Evolutionary conservation across 2,329 filamentous ascomycete species (phyloP).

Genomic region (Penicillium frequentans): DNA sequence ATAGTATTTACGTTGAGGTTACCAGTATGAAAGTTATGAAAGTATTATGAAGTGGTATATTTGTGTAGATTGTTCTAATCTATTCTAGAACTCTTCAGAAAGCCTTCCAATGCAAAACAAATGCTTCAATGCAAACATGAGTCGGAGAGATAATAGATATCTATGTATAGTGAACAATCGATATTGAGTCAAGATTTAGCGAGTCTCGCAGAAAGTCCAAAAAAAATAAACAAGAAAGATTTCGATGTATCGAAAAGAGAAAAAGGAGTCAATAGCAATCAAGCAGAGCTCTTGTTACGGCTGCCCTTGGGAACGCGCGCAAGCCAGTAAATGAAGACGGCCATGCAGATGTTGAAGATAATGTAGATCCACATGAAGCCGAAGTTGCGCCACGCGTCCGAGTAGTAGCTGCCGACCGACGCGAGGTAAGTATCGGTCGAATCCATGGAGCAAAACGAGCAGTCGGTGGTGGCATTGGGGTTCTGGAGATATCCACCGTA

Average conservation of each 20-base stretch:
- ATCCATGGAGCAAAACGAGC: slow-evolving; percentile 51
- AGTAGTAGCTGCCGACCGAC: slow-evolving; percentile 43
- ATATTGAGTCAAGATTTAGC: neutral
- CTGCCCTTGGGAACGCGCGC: slow-evolving; percentile 54
- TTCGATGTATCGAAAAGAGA: neutral
- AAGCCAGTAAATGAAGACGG: slow-evolving; percentile 63
- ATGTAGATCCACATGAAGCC: slow-evolving; percentile 70
- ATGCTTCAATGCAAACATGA: neutral
- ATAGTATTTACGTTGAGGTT: too few relatives aligned
- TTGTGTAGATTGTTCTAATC: neutral
- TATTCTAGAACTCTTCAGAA: neutral
- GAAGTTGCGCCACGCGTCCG: slow-evolving; percentile 66
- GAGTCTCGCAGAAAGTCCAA: neutral
- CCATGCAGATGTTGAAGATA: slow-evolving; percentile 61
- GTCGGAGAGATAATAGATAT: neutral
- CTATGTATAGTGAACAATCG: neutral
- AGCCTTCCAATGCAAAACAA: neutral
- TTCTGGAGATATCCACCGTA: slow-evolving; percentile 47
- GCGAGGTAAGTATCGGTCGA: slow-evolving; percentile 51
- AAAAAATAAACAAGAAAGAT: neutral
- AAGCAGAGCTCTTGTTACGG: slow-evolving; percentile 20
- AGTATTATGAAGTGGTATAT: neutral
- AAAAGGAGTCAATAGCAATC: neutral
- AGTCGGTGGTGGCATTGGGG: slow-evolving; percentile 44
- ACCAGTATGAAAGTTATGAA: too few relatives aligned